phyloP scores from a whole-genome alignment of 306 rosid species.

The Medicago ruthenica region DNA sequence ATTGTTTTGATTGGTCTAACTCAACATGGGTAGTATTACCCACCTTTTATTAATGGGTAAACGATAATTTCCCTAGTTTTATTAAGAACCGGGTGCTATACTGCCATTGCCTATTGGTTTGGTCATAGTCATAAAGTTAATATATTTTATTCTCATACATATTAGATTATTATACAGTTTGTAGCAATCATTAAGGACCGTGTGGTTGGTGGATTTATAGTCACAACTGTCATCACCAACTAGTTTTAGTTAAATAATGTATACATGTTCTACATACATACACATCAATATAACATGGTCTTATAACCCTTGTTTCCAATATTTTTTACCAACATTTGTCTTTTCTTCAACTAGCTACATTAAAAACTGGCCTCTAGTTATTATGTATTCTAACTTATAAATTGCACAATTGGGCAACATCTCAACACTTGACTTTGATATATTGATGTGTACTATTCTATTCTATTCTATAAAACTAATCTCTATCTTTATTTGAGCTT shows the following conservation, averaged over 20 bases:
- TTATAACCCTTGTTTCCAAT: background rate
- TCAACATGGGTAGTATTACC: too few species aligned
- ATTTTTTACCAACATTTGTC: background rate
- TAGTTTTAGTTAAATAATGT: background rate
- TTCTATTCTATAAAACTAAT: background rate
- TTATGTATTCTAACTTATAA: background rate
- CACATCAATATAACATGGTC: background rate
- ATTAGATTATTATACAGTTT: background rate
- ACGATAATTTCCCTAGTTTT: too few species aligned
- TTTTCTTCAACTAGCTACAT: constrained; percentile 10
- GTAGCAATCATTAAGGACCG: background rate
- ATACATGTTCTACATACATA: background rate
- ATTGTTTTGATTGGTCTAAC: too few species aligned
- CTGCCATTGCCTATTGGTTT: background rate
- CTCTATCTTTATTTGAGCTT: background rate
- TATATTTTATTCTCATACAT: background rate
- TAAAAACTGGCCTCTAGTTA: background rate
- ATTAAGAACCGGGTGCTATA: background rate
- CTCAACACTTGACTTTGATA: background rate
- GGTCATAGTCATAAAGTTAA: background rate
- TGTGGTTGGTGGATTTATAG: background rate
- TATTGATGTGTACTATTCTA: background rate
- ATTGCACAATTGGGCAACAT: background rate
- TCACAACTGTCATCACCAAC: constrained; percentile 1
- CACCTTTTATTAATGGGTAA: too few species aligned